Evolutionary conservation across 345 rosid species (phyloP), one percentile per base, ranked within the genome.

Genomic region (Salix koriyanagi): DNA sequence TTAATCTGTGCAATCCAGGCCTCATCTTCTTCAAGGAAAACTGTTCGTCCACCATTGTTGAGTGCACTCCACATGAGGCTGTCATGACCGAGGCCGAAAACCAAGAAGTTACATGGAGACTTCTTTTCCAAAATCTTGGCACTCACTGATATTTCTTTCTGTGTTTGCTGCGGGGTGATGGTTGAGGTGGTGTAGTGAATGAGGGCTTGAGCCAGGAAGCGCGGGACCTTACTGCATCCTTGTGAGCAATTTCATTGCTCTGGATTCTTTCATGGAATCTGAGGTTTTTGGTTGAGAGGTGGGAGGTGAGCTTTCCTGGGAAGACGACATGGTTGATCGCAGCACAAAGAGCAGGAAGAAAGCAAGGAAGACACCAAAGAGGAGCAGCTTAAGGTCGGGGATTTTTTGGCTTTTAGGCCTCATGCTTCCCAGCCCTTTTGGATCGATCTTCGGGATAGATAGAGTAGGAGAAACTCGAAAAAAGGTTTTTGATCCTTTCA

Each of bases 11-110:
- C 80, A 46, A 96, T 92, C 99, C 98, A 96, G 1, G 92, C 81
- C 73, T 87, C 87, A 70, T 96, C 99, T 82, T 96, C 98, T 80
- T 96, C 99, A 2, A 96, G 83, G 80, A 96, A 96, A 5, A 93
- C 76, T 0, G 98, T 96, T 12, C 89, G 76, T 52, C 99, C 99
- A 1, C 98, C 96, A n/a, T 88, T 80, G 86, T 96, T 96, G 25
- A 93, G 94, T 4, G 96, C 78, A 76, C 85, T 82, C 99, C 98
- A 96, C 99, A 93, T 90, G 21, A 96, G 88, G 72, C 98, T 93
- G 72, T 93, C 98, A 32, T 90, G 97, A 36, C 99, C 96, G 10
- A 96, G 82, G 19, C 99, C 98, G 42, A 96, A 96, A 69, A 93
- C 96, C 79, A 96, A 82, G 87, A 93, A 96, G 76, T 96, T 93